A percentile compares a stretch with the other conserved stretches of the same genome.
Conservation (phyloP, 441 rosid genomes). For the Pelargonium cotyledonis region DNA sequence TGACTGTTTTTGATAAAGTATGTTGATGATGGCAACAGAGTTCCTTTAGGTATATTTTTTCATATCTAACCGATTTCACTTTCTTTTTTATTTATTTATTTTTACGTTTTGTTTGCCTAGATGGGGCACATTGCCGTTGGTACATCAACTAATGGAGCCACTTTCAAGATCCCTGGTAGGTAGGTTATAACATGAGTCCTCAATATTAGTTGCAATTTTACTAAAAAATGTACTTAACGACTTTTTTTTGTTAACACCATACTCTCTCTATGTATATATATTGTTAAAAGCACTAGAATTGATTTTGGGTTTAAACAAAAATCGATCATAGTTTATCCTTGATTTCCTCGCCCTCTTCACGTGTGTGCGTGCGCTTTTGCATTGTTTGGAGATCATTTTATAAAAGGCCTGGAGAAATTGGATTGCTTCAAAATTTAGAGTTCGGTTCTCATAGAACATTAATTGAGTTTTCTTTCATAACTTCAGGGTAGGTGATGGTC, state of each 20-base stretch:
- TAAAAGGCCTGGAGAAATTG: too few relatives aligned
- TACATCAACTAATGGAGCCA: conserved; percentile 94
- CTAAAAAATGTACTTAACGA: neutral
- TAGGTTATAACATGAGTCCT: conserved; percentile 21
- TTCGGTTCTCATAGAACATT: neutral
- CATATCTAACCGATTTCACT: conserved; percentile 1
- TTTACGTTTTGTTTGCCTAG: conserved; percentile 29
- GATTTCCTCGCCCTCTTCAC: too few relatives aligned
- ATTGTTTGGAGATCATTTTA: too few relatives aligned
- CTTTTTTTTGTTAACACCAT: neutral
- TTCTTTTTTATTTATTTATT: neutral
- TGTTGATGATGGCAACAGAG: conserved; percentile 16
- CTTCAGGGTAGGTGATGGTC: conserved; percentile 87
- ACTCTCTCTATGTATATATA: too few relatives aligned
- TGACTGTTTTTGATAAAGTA: conserved; percentile 85
- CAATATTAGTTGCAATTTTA: neutral
- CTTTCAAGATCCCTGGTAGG: conserved; percentile 91
- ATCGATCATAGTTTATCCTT: too few relatives aligned
- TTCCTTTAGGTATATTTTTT: conserved; percentile 3
- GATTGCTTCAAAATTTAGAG: too few relatives aligned
- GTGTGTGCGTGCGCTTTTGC: too few relatives aligned
- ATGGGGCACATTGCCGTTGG: conserved; percentile 88
- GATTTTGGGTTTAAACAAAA: too few relatives aligned
- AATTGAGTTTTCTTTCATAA: conserved; percentile 14
- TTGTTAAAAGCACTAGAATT: too few relatives aligned